These are phyloP conservation scores for Balamuthia mandrillaris DNA, from an alignment of 208 protist species.

Conservation along the genomic window DNA sequence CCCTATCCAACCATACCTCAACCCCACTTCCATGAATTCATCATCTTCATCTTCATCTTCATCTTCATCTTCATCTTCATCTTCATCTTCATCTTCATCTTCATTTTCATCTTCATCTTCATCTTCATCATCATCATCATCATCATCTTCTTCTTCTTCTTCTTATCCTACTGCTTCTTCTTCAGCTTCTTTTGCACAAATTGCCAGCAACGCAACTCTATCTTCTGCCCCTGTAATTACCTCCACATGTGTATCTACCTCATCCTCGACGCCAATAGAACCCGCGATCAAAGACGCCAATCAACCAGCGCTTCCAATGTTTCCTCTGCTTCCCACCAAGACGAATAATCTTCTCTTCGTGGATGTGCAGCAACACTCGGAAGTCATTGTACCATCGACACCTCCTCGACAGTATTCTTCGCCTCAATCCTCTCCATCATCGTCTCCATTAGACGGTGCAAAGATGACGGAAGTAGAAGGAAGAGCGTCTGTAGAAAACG, in stretches of 20 bases:
- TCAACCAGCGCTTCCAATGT: too few relatives aligned
- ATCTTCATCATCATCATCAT: not conserved
- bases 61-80: not conserved
- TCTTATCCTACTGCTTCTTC: not conserved
- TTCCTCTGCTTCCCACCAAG: too few relatives aligned
- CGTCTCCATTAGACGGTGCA: too few relatives aligned
- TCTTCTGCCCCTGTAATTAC: not conserved
- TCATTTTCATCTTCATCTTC: not conserved
- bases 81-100: not conserved
- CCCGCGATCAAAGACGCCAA: not conserved
- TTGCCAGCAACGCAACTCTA: not conserved
- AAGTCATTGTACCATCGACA: too few relatives aligned
- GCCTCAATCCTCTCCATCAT: too few relatives aligned
- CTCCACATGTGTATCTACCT: not conserved
- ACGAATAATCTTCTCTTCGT: too few relatives aligned
- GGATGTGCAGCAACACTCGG: too few relatives aligned
- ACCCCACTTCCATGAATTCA: not conserved
- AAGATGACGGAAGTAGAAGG: too few relatives aligned
- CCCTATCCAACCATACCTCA: too few relatives aligned
- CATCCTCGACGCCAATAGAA: not conserved
- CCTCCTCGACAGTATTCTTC: too few relatives aligned
- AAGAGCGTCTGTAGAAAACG: too few relatives aligned
- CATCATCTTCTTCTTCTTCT: not conserved
- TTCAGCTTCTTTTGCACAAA: not conserved
- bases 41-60: not conserved